Evolutionary conservation across 2,329 filamentous ascomycete species (phyloP).

Genomic region (Fusarium sp.): DNA sequence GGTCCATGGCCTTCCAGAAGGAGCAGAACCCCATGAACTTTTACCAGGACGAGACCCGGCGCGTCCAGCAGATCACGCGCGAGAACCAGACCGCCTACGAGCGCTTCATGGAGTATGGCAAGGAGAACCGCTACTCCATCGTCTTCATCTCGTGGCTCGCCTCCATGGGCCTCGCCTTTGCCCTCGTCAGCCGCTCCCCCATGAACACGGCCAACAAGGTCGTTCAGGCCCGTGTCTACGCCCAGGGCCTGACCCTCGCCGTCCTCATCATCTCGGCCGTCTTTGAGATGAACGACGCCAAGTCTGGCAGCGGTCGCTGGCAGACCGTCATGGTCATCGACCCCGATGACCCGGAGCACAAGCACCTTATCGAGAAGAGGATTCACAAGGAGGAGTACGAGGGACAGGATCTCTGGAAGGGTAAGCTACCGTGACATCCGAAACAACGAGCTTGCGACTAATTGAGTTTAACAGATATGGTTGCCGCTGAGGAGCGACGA

Average conservation of each 20-base stretch:
- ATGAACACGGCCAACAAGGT: constrained; percentile 85
- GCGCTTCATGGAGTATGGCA: constrained; percentile 78
- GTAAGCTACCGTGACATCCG: constrained; percentile 57
- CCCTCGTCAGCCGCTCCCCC: constrained; percentile 81
- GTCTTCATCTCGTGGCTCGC: constrained; percentile 86
- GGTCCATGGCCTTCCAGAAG: constrained; percentile 73
- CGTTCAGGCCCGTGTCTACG: constrained; percentile 94
- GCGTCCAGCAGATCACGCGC: constrained; percentile 66
- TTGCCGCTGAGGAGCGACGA: constrained; percentile 79
- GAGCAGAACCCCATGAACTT: constrained; percentile 74
- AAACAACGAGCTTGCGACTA: constrained; percentile 6
- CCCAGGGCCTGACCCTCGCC: constrained; percentile 87
- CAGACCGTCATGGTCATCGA: constrained; percentile 86
- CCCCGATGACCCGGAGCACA: constrained; percentile 84
- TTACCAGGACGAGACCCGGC: constrained; percentile 74
- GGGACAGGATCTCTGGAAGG: constrained; percentile 94
- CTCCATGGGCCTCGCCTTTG: constrained; percentile 80
- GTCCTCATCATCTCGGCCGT: constrained; percentile 85
- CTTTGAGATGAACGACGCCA: constrained; percentile 84
- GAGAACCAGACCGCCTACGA: constrained; percentile 68
- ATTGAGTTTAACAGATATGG: constrained; percentile 72
- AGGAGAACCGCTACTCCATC: constrained; percentile 86
- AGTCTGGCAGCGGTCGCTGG: constrained; percentile 81
- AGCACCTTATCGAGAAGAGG: constrained; percentile 86
- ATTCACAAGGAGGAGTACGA: constrained; percentile 89